Percentiles rank a stretch among this genome's conserved stretches.
These are phyloP conservation scores for Pontederia crassipes DNA, from an alignment of 176 grass and related monocot genomes.

Conservation along the genomic window DNA sequence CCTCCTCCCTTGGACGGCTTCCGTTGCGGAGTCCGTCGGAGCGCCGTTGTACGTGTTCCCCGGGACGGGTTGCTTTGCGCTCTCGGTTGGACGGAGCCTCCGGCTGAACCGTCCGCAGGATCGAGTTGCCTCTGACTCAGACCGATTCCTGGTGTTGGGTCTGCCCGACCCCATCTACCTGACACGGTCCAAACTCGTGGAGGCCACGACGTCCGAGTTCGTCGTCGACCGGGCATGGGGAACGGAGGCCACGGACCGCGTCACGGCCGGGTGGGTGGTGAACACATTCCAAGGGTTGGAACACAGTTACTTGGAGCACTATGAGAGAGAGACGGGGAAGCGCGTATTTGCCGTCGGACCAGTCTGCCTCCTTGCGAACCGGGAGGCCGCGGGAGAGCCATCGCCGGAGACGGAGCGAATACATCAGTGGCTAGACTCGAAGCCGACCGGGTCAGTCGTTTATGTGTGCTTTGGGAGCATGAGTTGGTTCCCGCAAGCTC, in stretches of 20 bases:
- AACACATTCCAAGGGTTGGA: slow-evolving; percentile 54
- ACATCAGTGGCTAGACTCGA: no score
- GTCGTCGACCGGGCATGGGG: slow-evolving; percentile 27
- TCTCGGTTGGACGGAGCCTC: slow-evolving; percentile 38
- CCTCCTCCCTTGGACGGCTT: slow-evolving; percentile 52
- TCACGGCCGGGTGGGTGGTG: slow-evolving; percentile 52
- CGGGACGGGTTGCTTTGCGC: slow-evolving; percentile 53
- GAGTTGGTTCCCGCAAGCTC: no score
- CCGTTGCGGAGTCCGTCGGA: slow-evolving; percentile 27
- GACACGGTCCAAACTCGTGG: slow-evolving; percentile 38
- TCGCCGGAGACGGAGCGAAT: slow-evolving; percentile 4
- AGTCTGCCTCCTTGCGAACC: slow-evolving; percentile 34
- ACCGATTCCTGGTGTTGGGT: slow-evolving; percentile 39
- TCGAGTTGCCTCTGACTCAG: slow-evolving; percentile 16
- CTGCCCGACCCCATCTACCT: slow-evolving; percentile 37
- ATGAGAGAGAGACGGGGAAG: slow-evolving; percentile 49
- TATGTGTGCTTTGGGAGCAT: no score
- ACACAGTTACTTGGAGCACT: slow-evolving; percentile 38
- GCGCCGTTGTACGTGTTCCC: slow-evolving; percentile 56
- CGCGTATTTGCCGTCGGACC: slow-evolving; percentile 44
- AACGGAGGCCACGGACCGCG: slow-evolving; percentile 14
- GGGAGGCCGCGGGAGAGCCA: slow-evolving; percentile 20
- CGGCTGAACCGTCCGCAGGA: slow-evolving; percentile 30
- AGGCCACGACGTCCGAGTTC: slow-evolving; percentile 54
- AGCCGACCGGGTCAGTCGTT: no score